These are phyloP conservation scores for Colletotrichum sp. DNA, from an alignment of 2,329 filamentous ascomycete species.

Conservation along the genomic window DNA sequence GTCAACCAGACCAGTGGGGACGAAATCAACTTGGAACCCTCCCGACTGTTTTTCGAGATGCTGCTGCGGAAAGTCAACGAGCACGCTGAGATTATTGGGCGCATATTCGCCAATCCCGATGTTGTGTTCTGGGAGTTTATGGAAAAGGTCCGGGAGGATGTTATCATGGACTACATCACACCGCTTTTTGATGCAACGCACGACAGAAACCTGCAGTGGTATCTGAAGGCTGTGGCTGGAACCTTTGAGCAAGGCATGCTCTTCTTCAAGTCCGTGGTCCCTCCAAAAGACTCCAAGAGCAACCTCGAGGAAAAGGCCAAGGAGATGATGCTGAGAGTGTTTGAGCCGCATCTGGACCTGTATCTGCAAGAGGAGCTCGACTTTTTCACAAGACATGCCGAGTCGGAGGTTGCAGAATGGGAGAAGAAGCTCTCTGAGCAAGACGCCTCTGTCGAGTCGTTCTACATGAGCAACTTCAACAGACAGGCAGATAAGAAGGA, in stretches of 20 bases:
- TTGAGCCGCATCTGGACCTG: constrained; percentile 91
- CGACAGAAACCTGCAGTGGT: constrained; percentile 73
- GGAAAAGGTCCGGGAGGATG: constrained; percentile 81
- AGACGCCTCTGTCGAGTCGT: constrained; percentile 88
- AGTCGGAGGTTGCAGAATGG: constrained; percentile 81
- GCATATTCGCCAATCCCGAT: constrained; percentile 76
- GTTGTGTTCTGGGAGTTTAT: constrained; percentile 80
- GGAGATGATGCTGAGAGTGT: constrained; percentile 72
- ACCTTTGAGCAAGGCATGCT: constrained; percentile 86
- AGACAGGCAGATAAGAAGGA: constrained; percentile 95
- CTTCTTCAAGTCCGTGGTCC: constrained; percentile 73
- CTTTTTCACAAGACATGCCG: constrained; percentile 78
- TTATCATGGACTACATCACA: constrained; percentile 86
- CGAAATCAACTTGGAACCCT: constrained; percentile 79
- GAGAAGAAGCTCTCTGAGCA: constrained; percentile 91
- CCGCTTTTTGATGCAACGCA: constrained; percentile 88
- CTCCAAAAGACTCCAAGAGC: constrained; percentile 66
- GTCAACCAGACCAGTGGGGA: constrained; percentile 70
- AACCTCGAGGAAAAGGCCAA: constrained; percentile 70
- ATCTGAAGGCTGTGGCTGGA: constrained; percentile 85
- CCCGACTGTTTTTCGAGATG: constrained; percentile 78
- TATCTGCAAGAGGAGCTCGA: constrained; percentile 93
- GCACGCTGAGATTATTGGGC: constrained; percentile 78
- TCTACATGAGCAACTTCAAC: constrained; percentile 95
- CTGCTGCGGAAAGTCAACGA: constrained; percentile 81